Evolutionary conservation across 495 filamentous ascomycete species (phyloP), one percentile per base, ranked within the genome.

Genomic region (Apiosordaria backusii): DNA sequence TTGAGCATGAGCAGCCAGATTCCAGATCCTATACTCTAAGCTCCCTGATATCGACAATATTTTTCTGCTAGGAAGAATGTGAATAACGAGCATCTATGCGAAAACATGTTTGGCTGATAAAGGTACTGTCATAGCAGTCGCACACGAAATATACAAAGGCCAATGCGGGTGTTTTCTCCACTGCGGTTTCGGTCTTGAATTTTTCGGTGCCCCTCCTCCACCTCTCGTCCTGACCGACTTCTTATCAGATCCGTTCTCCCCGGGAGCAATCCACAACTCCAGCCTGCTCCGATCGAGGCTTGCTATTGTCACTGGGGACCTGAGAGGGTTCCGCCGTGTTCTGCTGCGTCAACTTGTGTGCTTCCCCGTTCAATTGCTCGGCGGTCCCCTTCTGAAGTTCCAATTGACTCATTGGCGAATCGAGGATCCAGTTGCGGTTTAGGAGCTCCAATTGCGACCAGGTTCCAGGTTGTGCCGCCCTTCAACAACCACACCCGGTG

Each of bases 171-270:
- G 53, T 55, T 61, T 61, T 59, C 62, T 60, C 54, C 50, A 53
- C 60, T 74, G 76, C 76, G 76, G 71, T 75, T 75, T 78, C 76
- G 76, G 74, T 70, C 71, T 54, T 67, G 61, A 71, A 62, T 75
- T 77, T 77, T 76, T 71, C 61, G 55, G 16, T 72, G 67, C 71
- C 74, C 70, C 73, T 75, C 71, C 68, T 72, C 70, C 67, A 63
- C 68, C 22, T 23, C 52, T 19, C n/a, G 0, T 23, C n/a, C 35
- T 45, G 35, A 45, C 35, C 35, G 35, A 45, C 35, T 45, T 65
- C 50, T 63, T 61, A 25, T 65, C 63, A 58, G 62, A 71, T 70
- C 61, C 61, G 40, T 64, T 61, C 63, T 45, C 35, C 35, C 35
- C 35, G 57, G 45, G 66, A 66, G 27, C 54, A 64, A 69, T 62